Percentiles rank a stretch among this genome's conserved stretches.
Evolutionary conservation across 2,329 filamentous ascomycete species (phyloP).

Genomic region (Penicillium sp.): DNA sequence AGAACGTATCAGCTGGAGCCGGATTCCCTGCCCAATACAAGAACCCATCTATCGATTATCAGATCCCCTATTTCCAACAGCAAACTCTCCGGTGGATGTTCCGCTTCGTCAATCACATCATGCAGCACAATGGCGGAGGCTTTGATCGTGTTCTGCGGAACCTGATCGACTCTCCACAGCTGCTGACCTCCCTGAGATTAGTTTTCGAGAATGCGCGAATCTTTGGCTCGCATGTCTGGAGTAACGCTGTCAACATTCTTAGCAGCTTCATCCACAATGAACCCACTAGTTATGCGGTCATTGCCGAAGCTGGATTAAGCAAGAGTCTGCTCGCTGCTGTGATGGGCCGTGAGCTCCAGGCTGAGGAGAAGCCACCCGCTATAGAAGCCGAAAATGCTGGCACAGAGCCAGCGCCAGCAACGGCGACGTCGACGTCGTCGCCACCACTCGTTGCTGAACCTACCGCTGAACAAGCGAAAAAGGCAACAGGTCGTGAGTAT

Average conservation of each 20-base stretch:
- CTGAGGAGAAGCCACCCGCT: slow-evolving; percentile 36
- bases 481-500: slow-evolving; percentile 34
- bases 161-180: slow-evolving; percentile 86
- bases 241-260: slow-evolving; percentile 85
- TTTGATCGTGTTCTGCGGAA: slow-evolving; percentile 91
- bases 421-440: too few species aligned
- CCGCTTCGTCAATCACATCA: slow-evolving; percentile 95
- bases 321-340: slow-evolving; percentile 83
- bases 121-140: slow-evolving; percentile 79
- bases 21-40: slow-evolving; percentile 74
- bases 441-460: slow-evolving; percentile 44
- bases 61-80: slow-evolving; percentile 90
- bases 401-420: slow-evolving; percentile 37
- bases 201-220: slow-evolving; percentile 78
- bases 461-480: slow-evolving; percentile 23
- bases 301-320: slow-evolving; percentile 90
- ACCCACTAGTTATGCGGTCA: slow-evolving; percentile 93
- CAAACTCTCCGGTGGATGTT: slow-evolving; percentile 91
- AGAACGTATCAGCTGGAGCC: slow-evolving; percentile 67
- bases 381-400: slow-evolving; percentile 26
- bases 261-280: slow-evolving; percentile 99
- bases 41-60: slow-evolving; percentile 86
- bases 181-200: slow-evolving; percentile 76
- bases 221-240: slow-evolving; percentile 96
- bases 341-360: slow-evolving; percentile 53